Conservation (phyloP, 169 alveolate genomes). For the Cryptosporidium xiaoi region DNA sequence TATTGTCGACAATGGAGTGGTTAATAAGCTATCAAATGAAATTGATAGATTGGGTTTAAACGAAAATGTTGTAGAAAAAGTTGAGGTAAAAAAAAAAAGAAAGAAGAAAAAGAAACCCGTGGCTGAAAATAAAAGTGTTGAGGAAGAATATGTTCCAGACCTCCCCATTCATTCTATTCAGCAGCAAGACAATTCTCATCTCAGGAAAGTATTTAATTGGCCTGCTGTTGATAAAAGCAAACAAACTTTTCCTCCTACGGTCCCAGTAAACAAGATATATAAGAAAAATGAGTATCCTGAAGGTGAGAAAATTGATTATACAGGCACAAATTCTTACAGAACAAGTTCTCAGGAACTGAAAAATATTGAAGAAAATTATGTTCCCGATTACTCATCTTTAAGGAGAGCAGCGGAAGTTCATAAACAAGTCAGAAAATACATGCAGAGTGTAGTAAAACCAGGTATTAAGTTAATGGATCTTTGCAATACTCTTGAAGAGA, state of each 20-base stretch:
- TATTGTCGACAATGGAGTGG: neutral
- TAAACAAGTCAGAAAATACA: constrained; percentile 96
- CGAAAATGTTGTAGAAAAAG: neutral
- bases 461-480: constrained; percentile 95
- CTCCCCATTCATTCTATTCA: constrained; percentile 44
- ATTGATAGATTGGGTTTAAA: neutral
- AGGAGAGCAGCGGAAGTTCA: constrained; percentile 99
- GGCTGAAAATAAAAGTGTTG: neutral
- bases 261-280: constrained; percentile 80
- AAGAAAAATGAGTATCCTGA: constrained; percentile 76
- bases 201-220: constrained; percentile 83
- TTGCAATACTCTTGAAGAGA: constrained; percentile 95
- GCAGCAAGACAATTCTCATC: constrained; percentile 78
- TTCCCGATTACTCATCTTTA: constrained; percentile 89
- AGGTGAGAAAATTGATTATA: constrained; percentile 90
- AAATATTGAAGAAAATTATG: constrained; percentile 88
- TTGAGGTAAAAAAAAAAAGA: constrained; percentile 3
- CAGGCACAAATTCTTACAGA: constrained; percentile 87
- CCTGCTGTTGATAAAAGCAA: constrained; percentile 75
- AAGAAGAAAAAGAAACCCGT: constrained; percentile 60
- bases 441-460: constrained; percentile 94
- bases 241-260: constrained; percentile 85
- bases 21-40: neutral
- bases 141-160: constrained; percentile 76
- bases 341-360: constrained; percentile 89